A percentile compares a stretch with the other conserved stretches of the same genome.
Conservation (phyloP, 2,329 filamentous ascomycete species). For the Colletotrichum ledebouriae region DNA sequence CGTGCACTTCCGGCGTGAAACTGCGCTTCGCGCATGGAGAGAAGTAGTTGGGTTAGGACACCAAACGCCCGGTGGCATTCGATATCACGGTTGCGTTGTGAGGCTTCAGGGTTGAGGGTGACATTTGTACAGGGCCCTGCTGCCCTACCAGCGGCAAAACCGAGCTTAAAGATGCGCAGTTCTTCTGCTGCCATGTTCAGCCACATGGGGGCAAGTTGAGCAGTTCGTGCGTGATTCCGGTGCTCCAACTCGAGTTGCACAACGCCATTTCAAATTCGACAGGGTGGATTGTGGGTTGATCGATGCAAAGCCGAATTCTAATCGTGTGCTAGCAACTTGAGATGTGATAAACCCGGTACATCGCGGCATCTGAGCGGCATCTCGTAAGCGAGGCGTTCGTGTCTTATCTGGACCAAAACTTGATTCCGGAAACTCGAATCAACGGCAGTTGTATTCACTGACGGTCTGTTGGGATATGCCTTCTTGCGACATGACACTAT, state of each 20-base stretch:
- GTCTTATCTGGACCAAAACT: too few species aligned
- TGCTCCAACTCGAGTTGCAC: background rate
- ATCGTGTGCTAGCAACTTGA: background rate
- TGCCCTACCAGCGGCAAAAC: conserved; percentile 15
- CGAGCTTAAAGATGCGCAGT: background rate
- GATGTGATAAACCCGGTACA: too few species aligned
- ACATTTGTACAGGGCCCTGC: background rate
- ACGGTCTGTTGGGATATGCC: background rate
- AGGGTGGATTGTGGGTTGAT: too few species aligned
- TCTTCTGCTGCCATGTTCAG: too few species aligned
- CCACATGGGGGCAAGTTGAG: background rate
- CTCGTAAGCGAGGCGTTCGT: too few species aligned
- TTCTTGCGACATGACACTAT: background rate
- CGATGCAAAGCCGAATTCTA: background rate
- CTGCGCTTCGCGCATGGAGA: conserved; percentile 11
- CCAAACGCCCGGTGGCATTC: background rate
- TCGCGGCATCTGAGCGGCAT: too few species aligned
- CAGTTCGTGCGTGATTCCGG: background rate
- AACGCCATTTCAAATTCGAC: background rate
- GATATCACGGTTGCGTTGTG: conserved; percentile 8
- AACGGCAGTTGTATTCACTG: too few species aligned
- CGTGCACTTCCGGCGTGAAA: background rate
- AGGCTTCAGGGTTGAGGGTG: background rate
- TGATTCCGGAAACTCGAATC: background rate
- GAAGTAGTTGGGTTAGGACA: background rate